These are phyloP conservation scores for Pilobolus umbonatus DNA, from an alignment of 192 early-diverging fungal genomes.

Conservation along the genomic window DNA sequence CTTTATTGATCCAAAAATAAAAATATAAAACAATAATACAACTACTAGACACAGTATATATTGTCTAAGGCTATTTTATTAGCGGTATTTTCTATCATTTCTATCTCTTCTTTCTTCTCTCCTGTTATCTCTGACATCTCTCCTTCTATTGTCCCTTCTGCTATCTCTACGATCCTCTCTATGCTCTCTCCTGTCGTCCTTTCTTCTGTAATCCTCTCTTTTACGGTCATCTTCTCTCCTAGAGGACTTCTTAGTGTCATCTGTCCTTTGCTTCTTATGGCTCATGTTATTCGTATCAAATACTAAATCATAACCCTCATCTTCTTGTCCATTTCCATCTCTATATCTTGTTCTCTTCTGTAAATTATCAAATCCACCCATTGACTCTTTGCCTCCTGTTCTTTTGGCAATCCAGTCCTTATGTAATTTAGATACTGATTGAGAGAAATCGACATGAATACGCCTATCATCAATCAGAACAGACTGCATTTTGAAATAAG, in stretches of 20 bases:
- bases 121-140: conserved; percentile 1
- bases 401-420: conserved; percentile 69
- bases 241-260: conserved; percentile 4
- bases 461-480: conserved; percentile 93
- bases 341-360: conserved; percentile 51
- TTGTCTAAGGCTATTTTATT: neutral
- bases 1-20: no score
- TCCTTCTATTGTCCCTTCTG: neutral
- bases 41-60: neutral
- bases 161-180: neutral
- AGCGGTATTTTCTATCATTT: neutral
- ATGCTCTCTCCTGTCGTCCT: neutral
- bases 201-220: neutral
- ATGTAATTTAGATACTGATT: conserved; percentile 84
- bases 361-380: conserved; percentile 45
- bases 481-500: conserved; percentile 96
- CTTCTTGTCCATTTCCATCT: conserved; percentile 27
- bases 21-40: neutral
- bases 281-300: conserved; percentile 32
- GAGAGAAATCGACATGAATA: conserved; percentile 98
- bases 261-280: neutral
- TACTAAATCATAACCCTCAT: conserved; percentile 44
- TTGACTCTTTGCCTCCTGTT: conserved; percentile 24
- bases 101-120: conserved; percentile 1
- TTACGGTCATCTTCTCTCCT: neutral